Base-by-base conservation (phyloP, 106 monocot species). In the Iris macrosiphon region DNA sequence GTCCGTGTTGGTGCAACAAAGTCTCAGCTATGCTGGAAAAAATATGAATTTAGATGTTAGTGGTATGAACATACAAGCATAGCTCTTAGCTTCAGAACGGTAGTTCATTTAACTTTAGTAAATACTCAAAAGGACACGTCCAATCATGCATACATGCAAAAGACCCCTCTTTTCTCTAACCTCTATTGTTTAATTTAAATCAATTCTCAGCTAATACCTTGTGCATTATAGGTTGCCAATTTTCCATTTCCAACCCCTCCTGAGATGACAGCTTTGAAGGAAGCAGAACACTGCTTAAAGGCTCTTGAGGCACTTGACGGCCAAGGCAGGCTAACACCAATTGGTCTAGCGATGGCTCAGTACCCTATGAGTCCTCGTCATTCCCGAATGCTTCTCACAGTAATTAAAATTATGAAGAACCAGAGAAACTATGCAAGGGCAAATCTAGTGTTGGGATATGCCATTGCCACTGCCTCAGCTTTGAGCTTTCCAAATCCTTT, bases 231-330 rank as follows among this genome's bases (percentile, higher is more conserved):
- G 96, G 96, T 90, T 65, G 86, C 23, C 60, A 85, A 98, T 57
- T 98, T 98, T 69, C 96, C 96, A 38, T 98, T 98, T 58, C 96
- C 96, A 33, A 87, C 96, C 40, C 85, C 86, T 57, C 96, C 96
- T 14, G 72, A 72, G 45, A 41, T 63, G 13, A 45, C 42, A 44
- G 83, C 86, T 40, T 46, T 98, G 57, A 22, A 41, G 23, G 90
- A 98, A 75, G 96, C 96, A 61, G 90, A 98, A 38, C 48, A 48
- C 17, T 83, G 85, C 69, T 70, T 87, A 27, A 90, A 66, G 53
- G 69, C 86, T 49, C 75, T 90, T 49, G 78, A 80, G 28, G 96
- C 86, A 38, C 75, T 98, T 56, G 87, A 98, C 65, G 38, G 33
- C 19, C 49, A 78, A 39, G 78, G 73, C 12, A 63, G 60, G 64